phyloP scores from a whole-genome alignment of 2,329 filamentous ascomycete species.

The Arthrobotrys pseudoclavata region DNA sequence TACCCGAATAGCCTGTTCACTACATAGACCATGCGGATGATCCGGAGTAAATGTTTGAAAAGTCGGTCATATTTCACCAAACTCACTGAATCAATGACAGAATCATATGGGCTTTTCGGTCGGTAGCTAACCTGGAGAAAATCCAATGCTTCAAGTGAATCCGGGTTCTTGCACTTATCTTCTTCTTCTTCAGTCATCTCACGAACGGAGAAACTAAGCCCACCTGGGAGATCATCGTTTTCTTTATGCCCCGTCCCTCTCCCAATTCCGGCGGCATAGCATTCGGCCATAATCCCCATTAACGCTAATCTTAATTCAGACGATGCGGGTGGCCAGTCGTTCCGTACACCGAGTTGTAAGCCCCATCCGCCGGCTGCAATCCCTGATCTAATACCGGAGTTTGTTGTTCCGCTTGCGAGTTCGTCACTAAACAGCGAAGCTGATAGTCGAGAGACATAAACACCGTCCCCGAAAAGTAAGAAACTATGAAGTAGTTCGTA shows the following conservation, averaged over 20 bases:
- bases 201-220: conserved; percentile 85
- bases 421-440: conserved; percentile 88
- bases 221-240: conserved; percentile 73
- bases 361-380: conserved; percentile 72
- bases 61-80: conserved; percentile 86
- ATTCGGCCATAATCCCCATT: conserved; percentile 86
- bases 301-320: conserved; percentile 91
- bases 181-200: conserved; percentile 84
- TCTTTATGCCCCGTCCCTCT: conserved; percentile 58
- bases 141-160: conserved; percentile 88
- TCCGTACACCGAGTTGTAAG: conserved; percentile 81
- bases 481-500: conserved; percentile 82
- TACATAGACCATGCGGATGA: conserved; percentile 83
- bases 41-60: conserved; percentile 82
- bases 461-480: conserved; percentile 85
- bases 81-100: conserved; percentile 78
- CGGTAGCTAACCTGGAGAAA: conserved; percentile 90
- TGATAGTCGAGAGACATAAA: conserved; percentile 83
- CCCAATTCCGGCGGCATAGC: conserved; percentile 69
- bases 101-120: conserved; percentile 77
- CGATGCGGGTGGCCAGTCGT: conserved; percentile 92
- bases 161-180: conserved; percentile 83
- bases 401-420: conserved; percentile 78
- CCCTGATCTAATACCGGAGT: conserved; percentile 72
- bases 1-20: conserved; percentile 74